A percentile compares a stretch with the other conserved stretches of the same genome.
Evolutionary conservation across 108 stramenopile species (phyloP).

Genomic region (Aurantiochytrium sp.): DNA sequence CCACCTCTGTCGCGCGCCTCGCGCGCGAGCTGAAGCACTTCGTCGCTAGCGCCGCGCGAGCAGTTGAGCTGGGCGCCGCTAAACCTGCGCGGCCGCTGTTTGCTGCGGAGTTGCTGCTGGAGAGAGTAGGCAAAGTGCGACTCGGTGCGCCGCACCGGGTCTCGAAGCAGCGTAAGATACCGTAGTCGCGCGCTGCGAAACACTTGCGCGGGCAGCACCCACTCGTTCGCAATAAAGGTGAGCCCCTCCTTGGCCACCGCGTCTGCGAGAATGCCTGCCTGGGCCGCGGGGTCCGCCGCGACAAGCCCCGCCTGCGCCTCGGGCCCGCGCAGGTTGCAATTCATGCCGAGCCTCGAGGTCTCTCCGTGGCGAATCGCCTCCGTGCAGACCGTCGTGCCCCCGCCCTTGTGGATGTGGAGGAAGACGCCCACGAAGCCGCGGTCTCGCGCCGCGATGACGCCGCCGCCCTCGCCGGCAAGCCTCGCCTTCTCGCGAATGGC

Average conservation of each 20-base stretch:
- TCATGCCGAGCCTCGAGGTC: background rate
- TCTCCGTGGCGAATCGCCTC: background rate
- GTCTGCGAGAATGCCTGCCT: background rate
- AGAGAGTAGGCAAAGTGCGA: background rate
- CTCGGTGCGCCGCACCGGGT: background rate
- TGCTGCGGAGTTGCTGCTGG: background rate
- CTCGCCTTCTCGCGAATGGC: too few species aligned
- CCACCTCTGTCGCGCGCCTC: background rate
- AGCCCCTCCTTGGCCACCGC: background rate
- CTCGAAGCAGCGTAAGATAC: background rate
- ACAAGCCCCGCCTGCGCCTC: background rate
- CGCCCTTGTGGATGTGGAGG: slow-evolving; percentile 14
- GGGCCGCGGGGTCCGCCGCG: background rate
- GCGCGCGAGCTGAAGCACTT: too few species aligned
- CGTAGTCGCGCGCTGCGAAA: background rate
- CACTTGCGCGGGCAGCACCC: background rate
- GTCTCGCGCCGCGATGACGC: background rate
- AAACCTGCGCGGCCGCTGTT: background rate
- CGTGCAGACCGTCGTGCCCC: background rate
- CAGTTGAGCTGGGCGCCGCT: background rate
- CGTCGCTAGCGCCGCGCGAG: background rate
- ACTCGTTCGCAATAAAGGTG: background rate
- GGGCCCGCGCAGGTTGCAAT: background rate
- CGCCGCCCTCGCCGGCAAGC: too few species aligned
- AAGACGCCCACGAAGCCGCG: background rate